Base-by-base conservation (phyloP, 345 rosid species). In the Tarenaya hassleriana region DNA sequence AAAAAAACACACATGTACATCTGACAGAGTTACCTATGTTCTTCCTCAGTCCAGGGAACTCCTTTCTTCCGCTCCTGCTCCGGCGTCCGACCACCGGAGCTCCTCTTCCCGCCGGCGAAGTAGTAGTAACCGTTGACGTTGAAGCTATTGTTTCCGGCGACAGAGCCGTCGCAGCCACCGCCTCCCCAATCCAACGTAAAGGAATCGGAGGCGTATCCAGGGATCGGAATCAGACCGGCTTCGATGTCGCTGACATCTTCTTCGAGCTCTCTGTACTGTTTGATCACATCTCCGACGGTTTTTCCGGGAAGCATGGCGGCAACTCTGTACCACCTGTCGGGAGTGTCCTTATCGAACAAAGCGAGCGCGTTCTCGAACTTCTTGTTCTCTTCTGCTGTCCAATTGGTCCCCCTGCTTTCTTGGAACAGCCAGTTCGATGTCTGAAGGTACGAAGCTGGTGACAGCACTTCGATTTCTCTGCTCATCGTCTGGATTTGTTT, bases 11-110 rank as follows among this genome's bases (percentile, higher is more conserved):
- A 9, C 11, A 7, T 35, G 10, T 35, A 9, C 4, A 35, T 35
- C 13, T 0, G 11, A 35, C 7, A 29, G 16, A 21, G 60, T 40
- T 62, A 88, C 98, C 94, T 92, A 70, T 92, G 98, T 63, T 92
- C 98, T 66, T 92, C 98, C 66, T 92, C 98, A 0, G 96, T 92
- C 98, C 97, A 92, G 0, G 98, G 97, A 10, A 92, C 86, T 11
- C 98, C 98, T 78, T 85, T 92, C 77, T 84, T 92, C 54, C 94
- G 80, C 34, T 92, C 98, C 47, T 77, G 97, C 43, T 92, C 94
- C 16, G 81, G 48, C 60, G 83, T 68, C 45, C 82, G 64, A 7
- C 71, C 24, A 1, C 60, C 66, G 0, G 73, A 18, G 56, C 77
- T 75, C 50, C 84, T 72, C 60, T 75, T 85, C 9, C 77, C 83